Base-by-base conservation (phyloP, 345 rosid genomes). In the Kandelia obovata region DNA sequence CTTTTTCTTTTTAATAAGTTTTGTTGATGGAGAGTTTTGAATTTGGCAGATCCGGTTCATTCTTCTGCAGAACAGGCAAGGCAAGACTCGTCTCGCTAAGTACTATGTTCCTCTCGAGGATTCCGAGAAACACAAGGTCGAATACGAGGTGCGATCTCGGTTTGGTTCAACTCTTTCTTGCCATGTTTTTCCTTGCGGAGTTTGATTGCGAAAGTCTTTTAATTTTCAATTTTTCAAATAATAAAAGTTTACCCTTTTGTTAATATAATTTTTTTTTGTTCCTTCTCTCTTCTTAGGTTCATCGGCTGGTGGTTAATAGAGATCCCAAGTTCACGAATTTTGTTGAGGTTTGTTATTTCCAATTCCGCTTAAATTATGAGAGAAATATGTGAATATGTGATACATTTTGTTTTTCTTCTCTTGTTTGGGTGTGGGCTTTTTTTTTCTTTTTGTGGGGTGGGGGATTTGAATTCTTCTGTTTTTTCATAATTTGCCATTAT, bases 61-160 rank as follows among this genome's bases (percentile, higher is more conserved):
- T 65, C 85, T 94, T 74, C 77, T 94, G 76, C 98, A 94, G 82
- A 94, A 94, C 84, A 86, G 98, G 83, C 96, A 94, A 79, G 98
- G 98, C 13, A 94, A 94, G 92, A 94, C 98, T 69, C 97, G 98
- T 80, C 96, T 94, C 9, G 98, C 98, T 69, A 94, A 94, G 67
- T 94, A 94, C 83, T 94, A 94, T 68, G 95, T 94, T 43, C 98
- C 98, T 66, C 96, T 94, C 65, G 98, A 94, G 79, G 98, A 91
- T 67, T 85, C 97, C 35, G 97, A 94, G 91, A 94, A 94, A 83
- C 97, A 94, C 87, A 91, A 86, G 70, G 96, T 94, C 72, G 98
- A 94, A 75, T 94, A 91, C 85, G 98, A 94, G 92, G 98, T 90
- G 60, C 11, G 39, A 7, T n/a, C 34, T 53, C n/a, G 17, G 17